Base-by-base conservation (phyloP, 176 grass and related monocot species). In the Paspalum vaginatum region DNA sequence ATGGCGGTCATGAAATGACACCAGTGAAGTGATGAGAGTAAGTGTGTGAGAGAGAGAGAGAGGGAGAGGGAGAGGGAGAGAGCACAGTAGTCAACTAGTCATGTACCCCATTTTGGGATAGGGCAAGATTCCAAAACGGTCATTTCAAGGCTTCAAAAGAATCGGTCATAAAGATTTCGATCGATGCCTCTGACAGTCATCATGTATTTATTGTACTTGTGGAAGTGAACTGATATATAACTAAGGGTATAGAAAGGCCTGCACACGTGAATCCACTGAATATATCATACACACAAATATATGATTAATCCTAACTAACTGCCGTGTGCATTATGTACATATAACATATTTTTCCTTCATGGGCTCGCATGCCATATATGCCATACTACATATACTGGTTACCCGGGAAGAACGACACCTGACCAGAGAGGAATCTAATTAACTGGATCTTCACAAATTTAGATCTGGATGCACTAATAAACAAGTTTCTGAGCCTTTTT, bases 1-100 rank as follows among this genome's bases (percentile, higher is more conserved):
- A 42, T 81, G 87, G 85, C 54, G 64, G 74, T 71, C 71, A 85
- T 77, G 87, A 89, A 76, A 85, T 81, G 77, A 81, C 77, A 85
- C 65, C 49, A 50, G n/a, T 71, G 38, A 85, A 79, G 21, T 7
- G 68, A 83, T 58, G 38, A 39, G 66, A n/a, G n/a, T n/a, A n/a
- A n/a, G n/a, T n/a, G n/a, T n/a, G n/a, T n/a, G n/a, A n/a, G n/a
- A n/a, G 53, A 62, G 55, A 37, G 44, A 52, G 53, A 55, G 39
- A 45, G 17, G 22, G 53, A 25, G 32, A 27, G 24, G 7, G 44
- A 69, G 40, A 24, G 21, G 61, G 67, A 76, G 72, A 14, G 80
- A 11, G 54, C 61, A 76, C 79, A 61, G 68, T 75, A 13, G 69
- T 80, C 76, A 82, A 59, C 61, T 66, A 22, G 47, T 66, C 46